These are phyloP conservation scores for Odontarrhena argentea DNA, from an alignment of 345 rosid genomes.

Conservation along the genomic window DNA sequence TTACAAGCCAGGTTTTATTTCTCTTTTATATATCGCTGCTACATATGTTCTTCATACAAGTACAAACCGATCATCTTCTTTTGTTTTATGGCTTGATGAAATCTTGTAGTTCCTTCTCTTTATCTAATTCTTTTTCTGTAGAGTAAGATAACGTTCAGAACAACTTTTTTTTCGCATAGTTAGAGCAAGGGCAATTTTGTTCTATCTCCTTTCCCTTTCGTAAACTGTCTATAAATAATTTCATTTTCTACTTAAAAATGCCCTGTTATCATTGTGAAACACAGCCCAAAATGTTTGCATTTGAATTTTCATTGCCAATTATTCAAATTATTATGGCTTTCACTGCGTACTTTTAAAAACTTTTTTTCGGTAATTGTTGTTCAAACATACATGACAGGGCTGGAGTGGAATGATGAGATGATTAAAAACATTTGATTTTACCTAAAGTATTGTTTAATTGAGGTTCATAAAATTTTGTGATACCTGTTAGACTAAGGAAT, in stretches of 20 bases:
- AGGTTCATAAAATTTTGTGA: too few species aligned
- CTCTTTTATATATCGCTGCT: background rate
- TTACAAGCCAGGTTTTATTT: slow-evolving; percentile 23
- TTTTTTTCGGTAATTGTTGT: background rate
- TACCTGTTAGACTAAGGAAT: too few species aligned
- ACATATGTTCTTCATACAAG: slow-evolving; percentile 16
- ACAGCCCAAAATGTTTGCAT: background rate
- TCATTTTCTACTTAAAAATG: background rate
- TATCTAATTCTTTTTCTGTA: background rate
- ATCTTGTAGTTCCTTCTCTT: background rate
- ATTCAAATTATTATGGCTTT: background rate
- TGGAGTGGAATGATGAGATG: background rate
- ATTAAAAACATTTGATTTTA: background rate
- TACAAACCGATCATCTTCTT: slow-evolving; percentile 27
- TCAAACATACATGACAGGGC: too few species aligned
- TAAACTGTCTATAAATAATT: slow-evolving; percentile 16
- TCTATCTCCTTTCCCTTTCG: background rate
- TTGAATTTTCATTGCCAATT: background rate
- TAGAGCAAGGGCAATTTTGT: slow-evolving; percentile 23
- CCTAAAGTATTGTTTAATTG: too few species aligned
- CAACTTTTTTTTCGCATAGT: background rate
- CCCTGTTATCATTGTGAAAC: slow-evolving; percentile 14
- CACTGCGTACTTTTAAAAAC: background rate
- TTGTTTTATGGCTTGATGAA: background rate
- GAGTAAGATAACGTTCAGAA: background rate